Evolutionary conservation across 306 rosid species (phyloP), one percentile per base, ranked within the genome.

Genomic region (Datisca glomerata): DNA sequence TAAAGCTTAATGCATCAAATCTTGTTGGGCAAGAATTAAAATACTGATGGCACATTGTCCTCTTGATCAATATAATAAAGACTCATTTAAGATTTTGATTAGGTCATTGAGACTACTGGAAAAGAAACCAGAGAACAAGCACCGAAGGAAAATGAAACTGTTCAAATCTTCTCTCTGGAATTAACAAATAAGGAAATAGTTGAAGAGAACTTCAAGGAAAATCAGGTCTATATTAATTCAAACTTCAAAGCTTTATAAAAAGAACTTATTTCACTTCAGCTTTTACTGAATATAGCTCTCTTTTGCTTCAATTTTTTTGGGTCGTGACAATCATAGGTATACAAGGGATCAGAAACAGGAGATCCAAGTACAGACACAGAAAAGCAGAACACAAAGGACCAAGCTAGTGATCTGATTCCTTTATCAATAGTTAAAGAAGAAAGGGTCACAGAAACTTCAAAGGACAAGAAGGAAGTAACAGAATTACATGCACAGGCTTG

Each of bases 81-180:
- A 1, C 35, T 29, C 8, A 31, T 14, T 37, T 12, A 17, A 12
- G 17, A 37, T 41, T 12, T 40, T 15, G 33, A 25, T 42, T 33
- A 67, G 68, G 68, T 45, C 39, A 22, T 34, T 10, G 43, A 25
- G 45, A 63, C 35, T 34, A 12, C 42, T 8, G 53, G 21, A 12
- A 34, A 62, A 47, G 47, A 23, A 45, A 31, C 15, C 8, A 31
- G 14, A 55, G 66, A 51, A 29, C 41, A 28, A 1, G 43, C 28
- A 12, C 6, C 18, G 2, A 18, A 18, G 20, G 73, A 40, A 53
- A 19, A 13, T 41, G 27, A 41, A 13, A 29, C 17, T 4, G 47
- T 15, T 5, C 34, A 18, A 47, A 53, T 59, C 51, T 19, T n/a
- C 42, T 15, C 45, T 45, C 48, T 39, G 36, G 47, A 53, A 14